Conservation (phyloP, 257 asterid genomes). For the Solanum okadae region DNA sequence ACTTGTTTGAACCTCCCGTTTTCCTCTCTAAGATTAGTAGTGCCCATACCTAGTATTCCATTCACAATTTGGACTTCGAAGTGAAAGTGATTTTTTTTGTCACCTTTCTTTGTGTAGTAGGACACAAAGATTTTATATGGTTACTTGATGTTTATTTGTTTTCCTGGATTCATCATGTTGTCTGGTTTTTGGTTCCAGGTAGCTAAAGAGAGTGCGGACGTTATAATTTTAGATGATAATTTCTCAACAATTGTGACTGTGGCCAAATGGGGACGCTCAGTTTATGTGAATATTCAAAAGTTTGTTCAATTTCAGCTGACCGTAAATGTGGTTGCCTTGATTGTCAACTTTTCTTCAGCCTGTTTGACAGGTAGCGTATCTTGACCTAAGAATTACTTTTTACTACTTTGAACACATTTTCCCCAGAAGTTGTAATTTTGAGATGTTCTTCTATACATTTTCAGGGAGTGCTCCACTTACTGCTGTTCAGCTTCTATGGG, state of each 20-base stretch:
- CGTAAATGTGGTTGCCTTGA: constrained; percentile 85
- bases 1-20: background rate
- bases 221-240: constrained; percentile 85
- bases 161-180: background rate
- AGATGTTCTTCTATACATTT: background rate
- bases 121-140: background rate
- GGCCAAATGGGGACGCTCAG: constrained; percentile 98
- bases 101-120: background rate
- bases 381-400: background rate
- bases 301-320: constrained; percentile 95
- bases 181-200: constrained; percentile 36
- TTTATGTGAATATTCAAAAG: constrained; percentile 84
- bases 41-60: background rate
- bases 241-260: constrained; percentile 95
- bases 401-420: background rate
- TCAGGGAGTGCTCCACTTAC: constrained; percentile 89
- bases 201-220: constrained; percentile 98
- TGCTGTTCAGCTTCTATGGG: constrained; percentile 97
- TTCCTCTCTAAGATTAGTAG: background rate
- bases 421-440: background rate
- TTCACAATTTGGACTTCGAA: background rate
- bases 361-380: constrained; percentile 67
- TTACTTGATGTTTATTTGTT: background rate
- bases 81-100: background rate
- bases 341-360: constrained; percentile 94